Evolutionary conservation across 2,329 filamentous ascomycete species (phyloP), one percentile per base, ranked within the genome.

Genomic region (Arthrobotrys entomopaga): DNA sequence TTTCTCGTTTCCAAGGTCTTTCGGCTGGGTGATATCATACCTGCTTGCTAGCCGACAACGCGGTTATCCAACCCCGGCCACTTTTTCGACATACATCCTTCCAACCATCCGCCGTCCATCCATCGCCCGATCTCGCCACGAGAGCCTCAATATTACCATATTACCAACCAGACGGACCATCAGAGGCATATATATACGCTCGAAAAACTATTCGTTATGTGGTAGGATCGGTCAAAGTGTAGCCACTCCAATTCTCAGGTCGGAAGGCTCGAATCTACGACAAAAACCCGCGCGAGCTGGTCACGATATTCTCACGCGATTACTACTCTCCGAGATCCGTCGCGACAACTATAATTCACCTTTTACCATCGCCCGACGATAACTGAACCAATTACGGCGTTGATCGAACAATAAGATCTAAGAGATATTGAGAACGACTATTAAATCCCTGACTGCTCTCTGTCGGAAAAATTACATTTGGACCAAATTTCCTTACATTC

Each of bases 11-110:
- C 46, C 20, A 22, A 8, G 49, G 16, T 40, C 49, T 15, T 46
- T n/a, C 42, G 38, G 38, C 49, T 49, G 65, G 49, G 65, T 69
- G 65, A 69, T 69, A 69, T 69, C 65, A 69, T 69, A 58, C 61
- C 19, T 34, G 48, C 26, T 19, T 46, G 6, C 13, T 19, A 15
- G 20, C 38, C 56, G 5, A 56, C 65, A 69, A 69, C 65, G 49
- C 65, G 29, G 29, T 34, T 34, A 34, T 34, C 29, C 29, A 8
- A 34, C 29, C 29, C 29, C 29, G 5, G 29, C 29, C 10, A 10
- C 29, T 34, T 34, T 34, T 34, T 6, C 15, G 34, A 22, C 38
- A 20, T 43, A 24, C 29, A 46, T 58, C 38, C n/a, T 16, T 15
- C 48, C 24, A 56, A 20, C 34, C 42, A 6, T 58, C n/a, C 48